Evolutionary conservation across 345 rosid genomes (phyloP), one percentile per base, ranked within the genome.

Genomic region (Lepidium africanum): DNA sequence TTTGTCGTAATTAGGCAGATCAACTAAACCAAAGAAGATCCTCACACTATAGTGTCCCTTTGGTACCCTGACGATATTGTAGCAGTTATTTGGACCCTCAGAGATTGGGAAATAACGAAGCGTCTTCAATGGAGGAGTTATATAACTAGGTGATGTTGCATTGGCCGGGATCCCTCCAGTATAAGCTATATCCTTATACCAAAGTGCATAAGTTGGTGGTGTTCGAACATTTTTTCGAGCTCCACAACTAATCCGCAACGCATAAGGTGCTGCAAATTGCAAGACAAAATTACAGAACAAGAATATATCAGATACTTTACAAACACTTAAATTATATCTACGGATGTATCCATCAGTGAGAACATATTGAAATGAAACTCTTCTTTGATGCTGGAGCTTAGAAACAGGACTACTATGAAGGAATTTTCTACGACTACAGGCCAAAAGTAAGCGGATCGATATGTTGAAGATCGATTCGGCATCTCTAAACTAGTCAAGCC

Each of bases 171-270:
- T 30, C 7, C 97, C 99, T 16, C 99, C 99, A 0, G 99, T 89
- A 35, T 91, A 95, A 1, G 84, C 99, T 61, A 95, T 83, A 77
- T 91, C 99, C 73, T 91, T 95, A 72, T 59, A 81, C 99, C 97
- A 95, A 54, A 79, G 89, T 12, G 89, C 85, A 73, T 89, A 85
- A 13, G 93, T 89, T 33, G 94, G 99, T 5, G 83, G 74, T 0
- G 96, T 84, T 33, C 69, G 80, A 38, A 89, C 79, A 73, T 84
- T 72, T 7, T 70, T 66, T 13, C 96, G 81, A 35, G 96, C 82
- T 65, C 99, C 99, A 68, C 99, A 91, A 72, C 99, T 95, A 23
- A 95, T 89, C 65, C 97, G 86, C 82, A 89, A 76, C 0, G 84
- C 96, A 84, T 81, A 91, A 10, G 99, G 99, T 10, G 78, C 99